Evolutionary conservation across 2,329 filamentous ascomycete species (phyloP).

Genomic region (Pseudogymnoascus sp.): DNA sequence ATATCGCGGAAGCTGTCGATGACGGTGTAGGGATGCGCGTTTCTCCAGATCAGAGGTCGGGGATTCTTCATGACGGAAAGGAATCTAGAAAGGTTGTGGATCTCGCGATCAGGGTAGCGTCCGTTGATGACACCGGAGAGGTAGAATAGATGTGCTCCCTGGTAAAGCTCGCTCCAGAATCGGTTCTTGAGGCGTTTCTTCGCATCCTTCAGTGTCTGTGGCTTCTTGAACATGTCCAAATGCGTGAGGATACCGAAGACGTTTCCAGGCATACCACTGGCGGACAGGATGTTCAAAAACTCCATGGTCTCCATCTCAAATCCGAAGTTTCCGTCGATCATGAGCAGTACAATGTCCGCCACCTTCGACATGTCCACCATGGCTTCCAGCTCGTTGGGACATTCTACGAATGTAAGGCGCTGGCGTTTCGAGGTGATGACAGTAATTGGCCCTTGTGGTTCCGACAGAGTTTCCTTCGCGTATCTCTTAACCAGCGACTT

Average conservation of each 20-base stretch:
- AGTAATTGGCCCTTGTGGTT: constrained; percentile 86
- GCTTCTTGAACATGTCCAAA: constrained; percentile 90
- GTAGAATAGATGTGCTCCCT: constrained; percentile 95
- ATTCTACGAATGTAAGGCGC: constrained; percentile 91
- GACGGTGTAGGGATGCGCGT: constrained; percentile 88
- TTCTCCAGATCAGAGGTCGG: constrained; percentile 90
- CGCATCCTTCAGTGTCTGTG: constrained; percentile 81
- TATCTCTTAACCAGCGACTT: constrained; percentile 93
- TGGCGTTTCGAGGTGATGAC: constrained; percentile 95
- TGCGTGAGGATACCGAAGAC: constrained; percentile 97
- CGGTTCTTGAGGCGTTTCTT: constrained; percentile 96
- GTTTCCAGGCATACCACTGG: constrained; percentile 96
- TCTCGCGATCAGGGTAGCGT: constrained; percentile 89
- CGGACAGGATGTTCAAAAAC: constrained; percentile 87
- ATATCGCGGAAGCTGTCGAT: constrained; percentile 94
- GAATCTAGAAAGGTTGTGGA: constrained; percentile 92
- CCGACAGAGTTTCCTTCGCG: constrained; percentile 87
- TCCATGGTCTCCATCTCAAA: constrained; percentile 99
- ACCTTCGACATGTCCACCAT: constrained; percentile 98
- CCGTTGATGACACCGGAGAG: constrained; percentile 95
- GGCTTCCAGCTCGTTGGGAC: constrained; percentile 88
- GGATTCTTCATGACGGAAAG: constrained; percentile 99
- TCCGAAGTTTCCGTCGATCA: constrained; percentile 98
- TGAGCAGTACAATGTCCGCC: constrained; percentile 90
- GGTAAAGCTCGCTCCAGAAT: constrained; percentile 95